These are phyloP conservation scores for Silene vulgaris DNA, from an alignment of 179 eudicot genomes.

Conservation along the genomic window DNA sequence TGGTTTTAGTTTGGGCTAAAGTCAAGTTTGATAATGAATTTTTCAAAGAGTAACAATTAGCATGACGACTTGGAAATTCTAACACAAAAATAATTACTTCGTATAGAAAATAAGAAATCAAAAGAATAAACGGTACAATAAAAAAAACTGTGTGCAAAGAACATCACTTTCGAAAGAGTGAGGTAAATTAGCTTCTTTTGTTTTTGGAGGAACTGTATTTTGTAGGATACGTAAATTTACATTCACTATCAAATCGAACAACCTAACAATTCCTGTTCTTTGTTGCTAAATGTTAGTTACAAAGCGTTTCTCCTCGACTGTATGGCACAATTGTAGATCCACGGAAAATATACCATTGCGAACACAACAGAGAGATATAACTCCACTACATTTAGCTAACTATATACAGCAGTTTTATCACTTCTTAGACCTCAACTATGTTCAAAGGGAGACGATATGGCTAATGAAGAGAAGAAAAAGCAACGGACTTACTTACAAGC, in stretches of 20 bases:
- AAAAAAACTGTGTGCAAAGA: too few relatives aligned
- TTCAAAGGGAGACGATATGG: background rate
- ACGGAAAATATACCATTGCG: background rate
- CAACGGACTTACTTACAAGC: slow-evolving; percentile 17
- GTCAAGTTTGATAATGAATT: too few relatives aligned
- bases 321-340: background rate
- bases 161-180: too few relatives aligned
- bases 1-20: too few relatives aligned
- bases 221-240: background rate
- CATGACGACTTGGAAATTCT: too few relatives aligned
- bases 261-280: background rate
- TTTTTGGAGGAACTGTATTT: background rate
- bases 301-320: too few relatives aligned
- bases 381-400: background rate
- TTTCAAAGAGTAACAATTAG: too few relatives aligned
- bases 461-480: background rate
- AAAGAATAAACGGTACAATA: too few relatives aligned
- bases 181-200: background rate
- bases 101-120: too few relatives aligned
- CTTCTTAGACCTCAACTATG: background rate
- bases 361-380: background rate
- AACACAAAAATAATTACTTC: too few relatives aligned
- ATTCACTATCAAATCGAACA: background rate
- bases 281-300: too few relatives aligned
- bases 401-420: background rate